Conservation (phyloP, 2,329 filamentous ascomycete species). For the Colletotrichum tabaci region DNA sequence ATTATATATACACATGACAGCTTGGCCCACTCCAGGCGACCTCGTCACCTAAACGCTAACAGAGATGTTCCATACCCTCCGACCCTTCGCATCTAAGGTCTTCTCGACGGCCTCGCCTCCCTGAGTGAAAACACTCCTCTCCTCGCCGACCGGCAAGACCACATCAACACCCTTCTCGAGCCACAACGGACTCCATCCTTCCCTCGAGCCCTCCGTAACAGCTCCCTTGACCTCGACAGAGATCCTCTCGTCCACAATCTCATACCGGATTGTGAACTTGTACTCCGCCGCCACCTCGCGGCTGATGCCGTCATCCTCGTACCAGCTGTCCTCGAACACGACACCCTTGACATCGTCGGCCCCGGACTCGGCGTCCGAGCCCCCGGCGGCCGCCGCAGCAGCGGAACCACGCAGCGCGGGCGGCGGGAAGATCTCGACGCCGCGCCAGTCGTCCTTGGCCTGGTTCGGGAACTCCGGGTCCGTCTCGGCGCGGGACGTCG, state of each 20-base stretch:
- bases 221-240: conserved; percentile 12
- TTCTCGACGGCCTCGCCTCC: conserved; percentile 26
- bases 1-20: too few species aligned
- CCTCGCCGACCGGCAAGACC: conserved; percentile 33
- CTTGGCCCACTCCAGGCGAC: too few species aligned
- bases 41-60: conserved; percentile 5
- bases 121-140: conserved; percentile 12
- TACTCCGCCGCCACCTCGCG: conserved; percentile 31
- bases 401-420: conserved; percentile 28
- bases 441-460: conserved; percentile 59
- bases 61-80: conserved; percentile 32
- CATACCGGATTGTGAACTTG: conserved; percentile 32
- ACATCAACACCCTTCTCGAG: conserved; percentile 26
- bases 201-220: conserved; percentile 1
- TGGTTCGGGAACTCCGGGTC: conserved; percentile 56
- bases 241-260: conserved; percentile 13
- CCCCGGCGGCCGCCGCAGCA: conserved; percentile 20
- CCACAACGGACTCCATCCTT: conserved; percentile 34
- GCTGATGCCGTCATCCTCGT: conserved; percentile 56
- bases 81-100: conserved; percentile 18
- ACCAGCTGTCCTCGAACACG: conserved; percentile 52
- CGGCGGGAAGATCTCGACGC: conserved; percentile 60
- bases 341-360: conserved; percentile 38
- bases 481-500: conserved; percentile 52
- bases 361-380: conserved; percentile 2